A percentile compares a stretch with the other conserved stretches of the same genome.
Conservation (phyloP, 108 stramenopile species). For the Fistulifera pelliculosa region DNA sequence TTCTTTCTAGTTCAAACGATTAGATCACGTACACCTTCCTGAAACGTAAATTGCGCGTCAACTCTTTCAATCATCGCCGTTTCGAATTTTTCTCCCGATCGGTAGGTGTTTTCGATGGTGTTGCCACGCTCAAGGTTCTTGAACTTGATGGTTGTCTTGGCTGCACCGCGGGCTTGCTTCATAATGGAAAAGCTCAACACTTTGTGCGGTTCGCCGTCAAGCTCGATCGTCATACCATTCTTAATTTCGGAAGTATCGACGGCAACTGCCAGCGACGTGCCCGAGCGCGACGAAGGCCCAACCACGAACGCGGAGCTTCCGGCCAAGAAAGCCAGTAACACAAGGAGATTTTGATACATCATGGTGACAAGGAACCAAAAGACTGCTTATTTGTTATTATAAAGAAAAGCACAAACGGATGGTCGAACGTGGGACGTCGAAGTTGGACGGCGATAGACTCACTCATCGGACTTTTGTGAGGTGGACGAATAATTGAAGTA, state of each 20-base stretch:
- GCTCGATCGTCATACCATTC: conserved; percentile 89
- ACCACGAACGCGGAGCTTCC: too few species aligned
- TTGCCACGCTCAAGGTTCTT: conserved; percentile 90
- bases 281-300: too few species aligned
- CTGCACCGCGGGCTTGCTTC: conserved; percentile 88
- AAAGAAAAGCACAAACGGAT: too few species aligned
- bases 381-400: too few species aligned
- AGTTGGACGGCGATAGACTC: too few species aligned
- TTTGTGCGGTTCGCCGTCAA: conserved; percentile 76
- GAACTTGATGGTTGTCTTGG: conserved; percentile 87
- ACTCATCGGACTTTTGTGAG: too few species aligned
- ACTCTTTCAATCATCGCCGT: conserved; percentile 81
- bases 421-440: too few species aligned
- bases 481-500: too few species aligned
- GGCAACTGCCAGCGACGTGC: conserved; percentile 32
- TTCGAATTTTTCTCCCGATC: conserved; percentile 86
- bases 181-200: conserved; percentile 86
- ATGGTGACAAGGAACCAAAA: too few species aligned
- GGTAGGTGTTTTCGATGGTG: conserved; percentile 90
- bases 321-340: too few species aligned
- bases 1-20: conserved; percentile 9
- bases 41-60: conserved; percentile 78
- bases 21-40: conserved; percentile 54
- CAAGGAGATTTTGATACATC: too few species aligned
- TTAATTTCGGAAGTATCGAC: conserved; percentile 89